Evolutionary conservation across 768 basidiomycete genomes (phyloP).

Genomic region (Filobasidium wieringae): DNA sequence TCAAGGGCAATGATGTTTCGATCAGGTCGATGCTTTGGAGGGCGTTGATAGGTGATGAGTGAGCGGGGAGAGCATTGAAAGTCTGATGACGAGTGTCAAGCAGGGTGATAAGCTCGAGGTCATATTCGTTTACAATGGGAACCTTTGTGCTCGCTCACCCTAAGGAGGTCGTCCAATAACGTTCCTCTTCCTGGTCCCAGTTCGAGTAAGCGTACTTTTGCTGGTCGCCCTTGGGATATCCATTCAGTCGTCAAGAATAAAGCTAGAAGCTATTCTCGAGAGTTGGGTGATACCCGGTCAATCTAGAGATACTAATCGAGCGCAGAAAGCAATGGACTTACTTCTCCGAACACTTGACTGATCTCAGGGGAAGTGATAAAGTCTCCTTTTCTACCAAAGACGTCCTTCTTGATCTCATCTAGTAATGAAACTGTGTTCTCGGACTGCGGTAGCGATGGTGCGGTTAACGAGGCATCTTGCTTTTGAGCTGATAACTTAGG

Average conservation of each 20-base stretch:
- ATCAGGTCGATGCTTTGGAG: conserved; percentile 57
- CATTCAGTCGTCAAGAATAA: conserved; percentile 78
- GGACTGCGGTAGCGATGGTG: too few species aligned
- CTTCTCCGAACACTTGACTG: conserved; percentile 92
- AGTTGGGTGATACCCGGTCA: background rate
- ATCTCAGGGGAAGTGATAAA: conserved; percentile 97
- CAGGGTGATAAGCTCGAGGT: background rate
- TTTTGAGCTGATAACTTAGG: background rate
- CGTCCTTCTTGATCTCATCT: conserved; percentile 49
- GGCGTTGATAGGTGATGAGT: conserved; percentile 18
- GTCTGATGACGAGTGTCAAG: conserved; percentile 17
- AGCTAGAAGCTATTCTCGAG: conserved; percentile 55
- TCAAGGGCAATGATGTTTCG: conserved; percentile 64
- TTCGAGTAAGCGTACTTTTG: conserved; percentile 62
- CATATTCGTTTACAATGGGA: too few species aligned
- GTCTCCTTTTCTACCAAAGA: conserved; percentile 80
- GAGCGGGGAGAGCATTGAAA: conserved; percentile 20
- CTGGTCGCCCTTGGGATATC: conserved; percentile 46
- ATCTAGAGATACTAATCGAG: background rate
- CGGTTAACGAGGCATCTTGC: too few species aligned
- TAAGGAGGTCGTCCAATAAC: conserved; percentile 73
- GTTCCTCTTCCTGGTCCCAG: conserved; percentile 91
- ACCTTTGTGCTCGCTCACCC: conserved; percentile 59
- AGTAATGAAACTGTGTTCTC: too few species aligned
- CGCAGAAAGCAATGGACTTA: conserved; percentile 39